These are phyloP conservation scores for Trypanosoma congolense DNA, from an alignment of 208 protist genomes.

Conservation along the genomic window DNA sequence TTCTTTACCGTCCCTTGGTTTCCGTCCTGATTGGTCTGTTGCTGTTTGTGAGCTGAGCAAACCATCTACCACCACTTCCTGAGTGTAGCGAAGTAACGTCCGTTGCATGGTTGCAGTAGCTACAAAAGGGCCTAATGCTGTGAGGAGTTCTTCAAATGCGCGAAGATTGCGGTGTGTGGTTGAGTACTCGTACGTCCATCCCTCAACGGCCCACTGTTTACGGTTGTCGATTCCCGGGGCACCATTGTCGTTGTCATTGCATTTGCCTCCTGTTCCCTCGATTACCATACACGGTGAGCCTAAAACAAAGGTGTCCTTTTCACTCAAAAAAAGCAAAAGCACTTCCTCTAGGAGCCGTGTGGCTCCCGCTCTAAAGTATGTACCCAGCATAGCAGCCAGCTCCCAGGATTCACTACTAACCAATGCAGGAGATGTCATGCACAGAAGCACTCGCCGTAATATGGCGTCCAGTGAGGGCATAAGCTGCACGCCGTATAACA, in stretches of 20 bases:
- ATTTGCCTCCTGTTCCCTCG: not conserved
- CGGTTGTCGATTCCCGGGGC: not conserved
- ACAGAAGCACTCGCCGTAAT: conserved; percentile 35
- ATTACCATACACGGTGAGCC: conserved; percentile 34
- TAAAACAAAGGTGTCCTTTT: conserved; percentile 43
- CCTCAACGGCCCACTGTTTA: not conserved
- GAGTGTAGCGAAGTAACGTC: conserved; percentile 36
- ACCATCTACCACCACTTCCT: conserved; percentile 50
- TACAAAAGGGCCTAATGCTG: conserved; percentile 38
- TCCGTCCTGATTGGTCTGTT: not conserved
- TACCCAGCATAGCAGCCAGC: conserved; percentile 41
- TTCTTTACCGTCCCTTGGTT: conserved; percentile 1
- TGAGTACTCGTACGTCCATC: conserved; percentile 4
- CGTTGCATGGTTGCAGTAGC: conserved; percentile 35
- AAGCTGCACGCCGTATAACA: conserved; percentile 42
- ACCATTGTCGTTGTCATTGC: not conserved
- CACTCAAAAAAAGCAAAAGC: conserved; percentile 40
- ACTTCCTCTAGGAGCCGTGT: conserved; percentile 39
- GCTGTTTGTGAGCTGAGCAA: conserved; percentile 24
- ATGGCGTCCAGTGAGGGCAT: conserved; percentile 49
- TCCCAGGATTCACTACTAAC: conserved; percentile 45
- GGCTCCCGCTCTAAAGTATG: conserved; percentile 48
- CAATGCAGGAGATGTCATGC: conserved; percentile 36
- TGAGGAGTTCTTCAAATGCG: conserved; percentile 38
- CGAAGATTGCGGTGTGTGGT: conserved; percentile 29